Evolutionary conservation across 192 early-diverging fungal genomes (phyloP).

Genomic region (Diversispora epigaea): DNA sequence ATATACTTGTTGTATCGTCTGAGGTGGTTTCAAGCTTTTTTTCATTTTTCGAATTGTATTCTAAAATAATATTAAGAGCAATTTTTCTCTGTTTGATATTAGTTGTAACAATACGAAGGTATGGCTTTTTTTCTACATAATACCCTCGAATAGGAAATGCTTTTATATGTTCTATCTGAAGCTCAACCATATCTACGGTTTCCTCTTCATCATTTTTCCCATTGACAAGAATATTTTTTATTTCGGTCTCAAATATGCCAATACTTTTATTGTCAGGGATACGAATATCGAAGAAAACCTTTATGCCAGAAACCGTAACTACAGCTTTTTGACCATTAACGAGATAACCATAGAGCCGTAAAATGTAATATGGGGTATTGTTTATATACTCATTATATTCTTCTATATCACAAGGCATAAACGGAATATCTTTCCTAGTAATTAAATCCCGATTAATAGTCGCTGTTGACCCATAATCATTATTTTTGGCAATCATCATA

Average conservation of each 20-base stretch:
- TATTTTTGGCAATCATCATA: neutral
- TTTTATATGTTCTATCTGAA: too few relatives aligned
- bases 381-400: constrained; percentile 25
- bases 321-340: constrained; percentile 10
- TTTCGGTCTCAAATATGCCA: too few relatives aligned
- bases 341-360: constrained; percentile 8
- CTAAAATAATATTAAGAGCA: too few relatives aligned
- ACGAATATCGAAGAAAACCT: too few relatives aligned
- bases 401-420: constrained; percentile 18
- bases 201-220: neutral
- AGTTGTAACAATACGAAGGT: constrained; percentile 1
- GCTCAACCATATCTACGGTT: neutral
- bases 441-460: too few relatives aligned
- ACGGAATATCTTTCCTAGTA: too few relatives aligned
- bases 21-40: neutral
- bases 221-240: neutral
- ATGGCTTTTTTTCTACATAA: too few relatives aligned
- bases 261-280: too few relatives aligned
- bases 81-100: neutral
- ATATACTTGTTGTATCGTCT: too few relatives aligned
- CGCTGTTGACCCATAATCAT: too few relatives aligned
- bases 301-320: too few relatives aligned
- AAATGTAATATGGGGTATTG: constrained; percentile 3
- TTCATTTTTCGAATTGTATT: neutral
- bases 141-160: too few relatives aligned